Percentiles rank a stretch among this genome's conserved stretches.
phyloP scores from a whole-genome alignment of 352 stramenopile species.

The Phytophthora pini region DNA sequence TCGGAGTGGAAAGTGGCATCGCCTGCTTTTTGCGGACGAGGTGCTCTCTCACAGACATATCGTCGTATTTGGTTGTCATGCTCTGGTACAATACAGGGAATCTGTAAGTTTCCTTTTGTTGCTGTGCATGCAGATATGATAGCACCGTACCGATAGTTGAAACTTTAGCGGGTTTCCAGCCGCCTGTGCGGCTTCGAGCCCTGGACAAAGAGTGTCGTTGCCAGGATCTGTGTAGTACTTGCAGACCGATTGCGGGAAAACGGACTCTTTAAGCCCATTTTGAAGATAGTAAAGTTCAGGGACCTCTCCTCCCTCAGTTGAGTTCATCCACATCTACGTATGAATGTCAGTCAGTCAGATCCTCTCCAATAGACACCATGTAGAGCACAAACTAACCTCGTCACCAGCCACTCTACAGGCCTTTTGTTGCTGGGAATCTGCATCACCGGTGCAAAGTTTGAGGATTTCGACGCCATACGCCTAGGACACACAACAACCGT shows the following conservation, averaged over 20 bases:
- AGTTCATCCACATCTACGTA: slow-evolving; percentile 79
- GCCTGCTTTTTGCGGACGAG: slow-evolving; percentile 78
- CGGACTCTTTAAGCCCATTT: slow-evolving; percentile 73
- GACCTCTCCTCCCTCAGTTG: slow-evolving; percentile 79
- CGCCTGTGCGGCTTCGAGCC: slow-evolving; percentile 52
- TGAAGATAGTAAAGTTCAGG: slow-evolving; percentile 79
- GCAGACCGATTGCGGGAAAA: slow-evolving; percentile 76
- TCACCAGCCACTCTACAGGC: slow-evolving; percentile 75
- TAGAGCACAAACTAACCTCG: slow-evolving; percentile 26
- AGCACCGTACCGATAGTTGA: slow-evolving; percentile 51
- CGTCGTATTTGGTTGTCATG: slow-evolving; percentile 84
- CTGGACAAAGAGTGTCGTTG: slow-evolving; percentile 74
- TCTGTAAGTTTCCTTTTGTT: background rate
- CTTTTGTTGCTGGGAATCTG: slow-evolving; percentile 71
- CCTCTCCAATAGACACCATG: too few species aligned
- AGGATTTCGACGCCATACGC: slow-evolving; percentile 78
- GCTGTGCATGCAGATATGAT: too few species aligned
- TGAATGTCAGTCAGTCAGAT: background rate
- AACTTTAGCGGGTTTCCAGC: slow-evolving; percentile 77
- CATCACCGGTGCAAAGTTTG: slow-evolving; percentile 69
- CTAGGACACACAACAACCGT: slow-evolving; percentile 17
- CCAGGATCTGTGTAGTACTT: slow-evolving; percentile 68
- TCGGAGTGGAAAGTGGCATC: slow-evolving; percentile 78
- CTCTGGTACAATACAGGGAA: slow-evolving; percentile 33
- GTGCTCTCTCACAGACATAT: slow-evolving; percentile 79